Conservation (phyloP, 164 flowering plant species). For the Vitis rupestris region DNA sequence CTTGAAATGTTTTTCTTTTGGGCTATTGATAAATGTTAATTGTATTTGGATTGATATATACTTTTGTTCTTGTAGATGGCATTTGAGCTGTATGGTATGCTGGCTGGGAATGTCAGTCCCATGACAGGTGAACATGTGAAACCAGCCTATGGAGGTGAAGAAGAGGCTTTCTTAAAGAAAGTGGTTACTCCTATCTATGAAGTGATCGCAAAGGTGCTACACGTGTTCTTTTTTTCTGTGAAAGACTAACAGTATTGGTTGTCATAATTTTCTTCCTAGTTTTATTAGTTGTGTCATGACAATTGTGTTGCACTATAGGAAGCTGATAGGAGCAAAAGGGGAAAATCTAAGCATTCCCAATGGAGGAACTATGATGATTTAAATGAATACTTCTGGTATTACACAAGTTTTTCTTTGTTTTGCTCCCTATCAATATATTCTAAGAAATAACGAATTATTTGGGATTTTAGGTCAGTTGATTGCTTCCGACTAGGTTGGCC, state of each 20-base stretch:
- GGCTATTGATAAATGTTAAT: neutral
- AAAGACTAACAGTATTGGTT: neutral
- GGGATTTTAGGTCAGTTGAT: constrained; percentile 75
- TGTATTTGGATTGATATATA: neutral
- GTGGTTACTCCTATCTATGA: constrained; percentile 95
- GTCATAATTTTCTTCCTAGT: neutral
- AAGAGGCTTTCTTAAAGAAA: constrained; percentile 86
- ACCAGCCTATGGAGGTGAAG: constrained; percentile 98
- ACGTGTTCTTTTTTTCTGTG: constrained; percentile 2
- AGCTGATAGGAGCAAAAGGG: constrained; percentile 75
- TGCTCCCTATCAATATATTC: neutral
- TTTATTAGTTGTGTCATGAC: neutral
- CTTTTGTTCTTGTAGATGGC: constrained; percentile 63
- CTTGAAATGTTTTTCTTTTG: neutral
- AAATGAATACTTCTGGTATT: constrained; percentile 95
- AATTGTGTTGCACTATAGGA: constrained; percentile 46
- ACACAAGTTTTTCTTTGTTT: neutral
- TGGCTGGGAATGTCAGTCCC: constrained; percentile 98
- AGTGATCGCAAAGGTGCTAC: constrained; percentile 69
- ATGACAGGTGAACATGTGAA: constrained; percentile 96
- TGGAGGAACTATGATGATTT: constrained; percentile 99
- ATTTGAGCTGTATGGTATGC: constrained; percentile 97
- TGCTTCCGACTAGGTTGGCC: constrained; percentile 99
- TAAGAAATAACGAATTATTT: neutral
- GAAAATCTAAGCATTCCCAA: constrained; percentile 88